These are phyloP conservation scores for Strobilomyces echinocephalus DNA, from an alignment of 768 basidiomycete species.

Conservation along the genomic window DNA sequence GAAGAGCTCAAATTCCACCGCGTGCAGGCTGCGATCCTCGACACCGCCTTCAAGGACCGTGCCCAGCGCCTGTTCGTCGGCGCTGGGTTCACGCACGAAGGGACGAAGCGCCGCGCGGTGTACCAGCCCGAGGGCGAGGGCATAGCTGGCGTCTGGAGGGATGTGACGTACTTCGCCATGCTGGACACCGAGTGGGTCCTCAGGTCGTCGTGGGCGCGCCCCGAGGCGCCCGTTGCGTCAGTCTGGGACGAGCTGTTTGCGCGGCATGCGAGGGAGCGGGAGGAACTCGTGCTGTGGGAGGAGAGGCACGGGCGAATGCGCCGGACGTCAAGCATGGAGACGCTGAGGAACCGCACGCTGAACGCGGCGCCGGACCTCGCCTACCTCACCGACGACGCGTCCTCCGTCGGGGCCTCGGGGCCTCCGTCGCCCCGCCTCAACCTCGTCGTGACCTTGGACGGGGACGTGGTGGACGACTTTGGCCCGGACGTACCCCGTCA, in stretches of 20 bases:
- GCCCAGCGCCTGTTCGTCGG: conserved; percentile 46
- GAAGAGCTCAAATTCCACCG: conserved; percentile 34
- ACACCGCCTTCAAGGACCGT: conserved; percentile 39
- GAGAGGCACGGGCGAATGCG: conserved; percentile 27
- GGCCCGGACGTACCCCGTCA: background rate
- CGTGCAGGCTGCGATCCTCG: conserved; percentile 39
- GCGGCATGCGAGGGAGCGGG: conserved; percentile 54
- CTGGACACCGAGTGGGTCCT: conserved; percentile 59
- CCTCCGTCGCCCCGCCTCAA: conserved; percentile 21
- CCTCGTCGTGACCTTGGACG: conserved; percentile 11
- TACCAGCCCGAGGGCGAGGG: conserved; percentile 37
- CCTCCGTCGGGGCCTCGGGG: conserved; percentile 14
- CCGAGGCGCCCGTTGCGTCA: conserved; percentile 30
- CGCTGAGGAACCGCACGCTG: conserved; percentile 27
- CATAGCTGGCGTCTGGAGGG: conserved; percentile 46
- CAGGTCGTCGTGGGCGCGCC: conserved; percentile 22
- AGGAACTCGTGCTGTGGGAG: conserved; percentile 53
- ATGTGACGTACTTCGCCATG: conserved; percentile 56
- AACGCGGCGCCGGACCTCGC: conserved; percentile 6
- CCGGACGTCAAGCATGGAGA: conserved; percentile 40
- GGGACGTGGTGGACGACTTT: conserved; percentile 13
- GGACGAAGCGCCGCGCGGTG: conserved; percentile 52
- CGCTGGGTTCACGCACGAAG: conserved; percentile 57
- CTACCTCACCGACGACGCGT: conserved; percentile 16
- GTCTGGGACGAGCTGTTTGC: conserved; percentile 61